These are phyloP conservation scores for Phytophthora palmivora DNA, from an alignment of 352 stramenopile species.

Conservation along the genomic window DNA sequence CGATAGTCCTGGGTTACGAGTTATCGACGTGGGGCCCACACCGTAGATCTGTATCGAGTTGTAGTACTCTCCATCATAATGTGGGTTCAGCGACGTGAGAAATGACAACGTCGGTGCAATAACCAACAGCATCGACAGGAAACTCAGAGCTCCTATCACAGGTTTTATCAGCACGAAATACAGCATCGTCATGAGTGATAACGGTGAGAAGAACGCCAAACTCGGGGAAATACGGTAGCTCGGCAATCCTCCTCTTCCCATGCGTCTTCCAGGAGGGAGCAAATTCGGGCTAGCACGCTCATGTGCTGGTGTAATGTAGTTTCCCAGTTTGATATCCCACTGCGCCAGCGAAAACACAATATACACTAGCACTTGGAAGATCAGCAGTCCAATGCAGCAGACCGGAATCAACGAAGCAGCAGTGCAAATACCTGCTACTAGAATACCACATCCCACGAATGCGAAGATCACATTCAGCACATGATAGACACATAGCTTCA, in stretches of 20 bases:
- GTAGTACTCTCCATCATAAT: slow-evolving; percentile 21
- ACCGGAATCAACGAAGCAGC: slow-evolving; percentile 59
- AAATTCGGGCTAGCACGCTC: slow-evolving; percentile 51
- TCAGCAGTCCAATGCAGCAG: slow-evolving; percentile 69
- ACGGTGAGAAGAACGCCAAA: slow-evolving; percentile 60
- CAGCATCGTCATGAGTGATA: slow-evolving; percentile 71
- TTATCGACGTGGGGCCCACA: slow-evolving; percentile 21
- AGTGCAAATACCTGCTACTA: slow-evolving; percentile 50
- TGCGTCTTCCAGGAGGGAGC: slow-evolving; percentile 21
- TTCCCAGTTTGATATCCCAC: slow-evolving; percentile 60
- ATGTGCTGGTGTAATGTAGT: slow-evolving; percentile 41
- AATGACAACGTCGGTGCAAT: slow-evolving; percentile 41
- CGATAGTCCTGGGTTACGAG: slow-evolving; percentile 30
- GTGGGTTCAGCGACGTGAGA: slow-evolving; percentile 22
- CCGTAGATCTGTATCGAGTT: slow-evolving; percentile 36
- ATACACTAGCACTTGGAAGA: slow-evolving; percentile 69
- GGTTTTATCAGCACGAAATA: slow-evolving; percentile 76
- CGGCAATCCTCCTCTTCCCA: slow-evolving; percentile 24
- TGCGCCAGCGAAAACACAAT: slow-evolving; percentile 62
- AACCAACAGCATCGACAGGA: slow-evolving; percentile 38
- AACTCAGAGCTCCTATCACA: slow-evolving; percentile 49
- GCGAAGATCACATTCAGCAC: slow-evolving; percentile 64
- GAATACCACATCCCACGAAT: slow-evolving; percentile 50
- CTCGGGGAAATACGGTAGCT: slow-evolving; percentile 53
- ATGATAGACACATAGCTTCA: slow-evolving; percentile 64